Evolutionary conservation across 768 basidiomycete genomes (phyloP).

Genomic region (Suillus hirtellus): DNA sequence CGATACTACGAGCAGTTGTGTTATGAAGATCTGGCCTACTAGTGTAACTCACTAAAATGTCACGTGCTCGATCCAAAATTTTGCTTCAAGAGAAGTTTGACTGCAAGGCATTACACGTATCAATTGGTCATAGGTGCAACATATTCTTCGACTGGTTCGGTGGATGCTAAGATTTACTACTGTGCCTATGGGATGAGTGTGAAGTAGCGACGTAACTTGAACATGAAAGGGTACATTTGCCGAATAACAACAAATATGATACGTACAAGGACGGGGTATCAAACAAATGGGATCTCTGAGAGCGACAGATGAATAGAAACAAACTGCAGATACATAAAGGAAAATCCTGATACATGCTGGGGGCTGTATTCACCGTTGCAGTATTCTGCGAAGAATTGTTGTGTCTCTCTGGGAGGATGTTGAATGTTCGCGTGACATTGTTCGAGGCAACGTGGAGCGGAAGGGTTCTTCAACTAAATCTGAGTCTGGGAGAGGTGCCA

Average conservation of each 20-base stretch:
- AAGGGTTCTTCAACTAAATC: constrained; percentile 45
- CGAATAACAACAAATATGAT: constrained; percentile 17
- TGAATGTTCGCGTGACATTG: constrained; percentile 33
- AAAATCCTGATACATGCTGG: constrained; percentile 23
- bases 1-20: background rate
- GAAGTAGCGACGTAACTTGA: constrained; percentile 1
- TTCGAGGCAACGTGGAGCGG: constrained; percentile 31
- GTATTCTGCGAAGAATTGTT: constrained; percentile 50
- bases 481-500: constrained; percentile 49
- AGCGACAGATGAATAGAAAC: constrained; percentile 21
- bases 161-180: constrained; percentile 2
- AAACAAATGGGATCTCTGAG: constrained; percentile 23
- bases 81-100: background rate
- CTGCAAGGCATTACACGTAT: background rate
- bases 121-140: background rate
- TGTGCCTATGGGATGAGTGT: constrained; percentile 1
- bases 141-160: background rate
- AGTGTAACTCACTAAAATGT: background rate
- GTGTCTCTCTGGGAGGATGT: constrained; percentile 39
- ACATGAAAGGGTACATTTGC: constrained; percentile 6
- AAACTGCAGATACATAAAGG: constrained; percentile 30
- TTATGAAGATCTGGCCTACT: background rate
- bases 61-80: background rate
- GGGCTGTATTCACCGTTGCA: constrained; percentile 39
- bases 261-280: constrained; percentile 40